Evolutionary conservation across 805 yeast species (phyloP), one percentile per base, ranked within the genome.

Genomic region (Candida methanosorbosa): DNA sequence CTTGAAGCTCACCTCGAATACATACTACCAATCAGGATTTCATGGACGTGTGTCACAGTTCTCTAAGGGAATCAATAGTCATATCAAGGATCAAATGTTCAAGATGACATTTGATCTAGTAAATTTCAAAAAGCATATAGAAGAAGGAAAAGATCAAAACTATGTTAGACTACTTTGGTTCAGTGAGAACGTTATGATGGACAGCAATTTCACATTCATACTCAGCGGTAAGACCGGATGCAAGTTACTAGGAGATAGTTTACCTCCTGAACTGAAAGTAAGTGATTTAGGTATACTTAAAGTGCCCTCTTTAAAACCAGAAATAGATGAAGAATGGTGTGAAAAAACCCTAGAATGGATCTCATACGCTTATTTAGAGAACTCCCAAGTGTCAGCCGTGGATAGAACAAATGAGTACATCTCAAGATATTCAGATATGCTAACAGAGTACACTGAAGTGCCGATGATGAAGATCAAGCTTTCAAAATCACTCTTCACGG

Each of bases 21-120:
- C 51, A 1, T 64, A 61, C 39, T 38, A 44, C 22, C 39, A 42
- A 25, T 48, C 62, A 1, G 70, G 70, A 1, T 40, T 64, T 5
- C 36, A 38, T 9, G 66, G 65, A 2, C 44, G 37, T 13, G 36
- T 37, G 28, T 45, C 64, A 2, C 42, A 36, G 2, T 39, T 47
- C 9, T 51, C 57, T 1, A 34, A 35, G 13, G 57, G 56, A 3
- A 6, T 7, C 9, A 49, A 51, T 30, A 45, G 36, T 29, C 45
- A 40, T 14, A 32, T 42, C 6, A 37, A 35, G 20, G 37, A 30
- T 11, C 45, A 47, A 30, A 33, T 54, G 46, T 55, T 36, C 36
- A 48, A 46, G 24, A 37, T 50, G 7, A 33, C 34, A 12, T 45
- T 56, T 18, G 46, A 50, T 29, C 29, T 57, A 27, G 11, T 14